Conservation (phyloP, 2,329 filamentous ascomycete species). For the Plectosphaerella plurivora region DNA sequence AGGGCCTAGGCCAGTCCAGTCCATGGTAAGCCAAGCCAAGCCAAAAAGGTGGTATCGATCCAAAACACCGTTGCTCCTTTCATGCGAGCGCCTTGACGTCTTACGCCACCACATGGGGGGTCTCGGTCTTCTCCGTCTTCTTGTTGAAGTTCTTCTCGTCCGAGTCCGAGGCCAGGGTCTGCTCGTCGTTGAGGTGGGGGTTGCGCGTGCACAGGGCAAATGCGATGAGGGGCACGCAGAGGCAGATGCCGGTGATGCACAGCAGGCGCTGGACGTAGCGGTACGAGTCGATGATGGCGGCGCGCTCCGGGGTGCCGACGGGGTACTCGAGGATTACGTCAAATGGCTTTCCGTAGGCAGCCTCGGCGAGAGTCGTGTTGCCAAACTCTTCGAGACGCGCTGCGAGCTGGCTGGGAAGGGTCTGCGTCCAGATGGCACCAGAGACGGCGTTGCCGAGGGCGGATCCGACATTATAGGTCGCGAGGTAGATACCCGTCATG, state of each 20-base stretch:
- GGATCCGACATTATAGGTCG: slow-evolving; percentile 59
- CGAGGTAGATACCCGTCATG: slow-evolving; percentile 59
- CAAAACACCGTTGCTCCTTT: too few relatives aligned
- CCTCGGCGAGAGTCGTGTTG: slow-evolving; percentile 31
- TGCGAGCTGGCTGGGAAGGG: slow-evolving; percentile 42
- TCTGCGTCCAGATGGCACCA: slow-evolving; percentile 59
- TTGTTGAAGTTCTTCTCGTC: not conserved
- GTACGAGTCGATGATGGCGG: slow-evolving; percentile 38
- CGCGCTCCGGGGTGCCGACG: slow-evolving; percentile 36
- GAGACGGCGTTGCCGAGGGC: slow-evolving; percentile 57
- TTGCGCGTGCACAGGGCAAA: slow-evolving; percentile 39
- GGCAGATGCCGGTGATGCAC: slow-evolving; percentile 42
- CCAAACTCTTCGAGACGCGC: slow-evolving; percentile 17
- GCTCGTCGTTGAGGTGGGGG: slow-evolving; percentile 38
- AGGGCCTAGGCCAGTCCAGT: too few relatives aligned
- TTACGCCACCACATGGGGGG: not conserved
- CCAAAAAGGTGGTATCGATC: not conserved
- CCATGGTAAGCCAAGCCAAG: too few relatives aligned
- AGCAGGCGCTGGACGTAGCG: slow-evolving; percentile 42
- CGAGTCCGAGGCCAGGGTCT: slow-evolving; percentile 32
- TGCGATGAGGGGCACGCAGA: slow-evolving; percentile 41
- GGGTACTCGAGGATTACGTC: slow-evolving; percentile 26
- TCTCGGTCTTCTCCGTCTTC: not conserved
- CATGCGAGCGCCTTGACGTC: too few relatives aligned
- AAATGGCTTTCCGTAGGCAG: slow-evolving; percentile 31